These are phyloP conservation scores for Capsicum baccatum DNA, from an alignment of 257 asterid genomes.

Conservation along the genomic window DNA sequence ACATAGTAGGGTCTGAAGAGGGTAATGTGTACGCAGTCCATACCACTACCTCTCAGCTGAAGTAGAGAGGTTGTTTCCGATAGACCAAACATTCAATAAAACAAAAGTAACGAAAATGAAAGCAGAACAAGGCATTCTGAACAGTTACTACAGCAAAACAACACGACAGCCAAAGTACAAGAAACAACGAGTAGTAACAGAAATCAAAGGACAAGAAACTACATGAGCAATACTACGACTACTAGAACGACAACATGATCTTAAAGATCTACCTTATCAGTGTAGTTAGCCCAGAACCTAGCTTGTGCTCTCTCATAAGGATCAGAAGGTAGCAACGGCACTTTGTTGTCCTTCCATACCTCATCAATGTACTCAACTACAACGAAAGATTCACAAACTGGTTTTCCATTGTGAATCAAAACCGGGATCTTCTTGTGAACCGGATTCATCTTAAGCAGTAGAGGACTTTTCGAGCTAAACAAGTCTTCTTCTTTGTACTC, in stretches of 20 bases:
- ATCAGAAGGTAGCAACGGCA: constrained; percentile 17
- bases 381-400: constrained; percentile 28
- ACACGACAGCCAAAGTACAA: neutral
- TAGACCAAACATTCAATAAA: too few species aligned
- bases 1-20: too few species aligned
- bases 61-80: too few species aligned
- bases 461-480: neutral
- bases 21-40: neutral
- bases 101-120: too few species aligned
- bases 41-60: neutral
- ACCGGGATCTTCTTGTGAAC: constrained; percentile 30
- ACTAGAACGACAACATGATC: neutral
- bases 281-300: constrained; percentile 27
- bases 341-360: constrained; percentile 21
- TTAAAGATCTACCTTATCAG: neutral
- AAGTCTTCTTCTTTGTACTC: constrained; percentile 25
- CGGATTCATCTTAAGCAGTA: constrained; percentile 24
- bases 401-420: constrained; percentile 24
- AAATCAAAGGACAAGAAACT: neutral
- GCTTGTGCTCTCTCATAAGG: constrained; percentile 32
- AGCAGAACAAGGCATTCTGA: neutral
- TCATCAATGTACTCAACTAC: constrained; percentile 32
- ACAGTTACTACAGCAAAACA: neutral
- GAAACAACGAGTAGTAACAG: too few species aligned
- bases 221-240: neutral